These are phyloP conservation scores for Dicorynia guianensis DNA, from an alignment of 306 rosid genomes.

Conservation along the genomic window DNA sequence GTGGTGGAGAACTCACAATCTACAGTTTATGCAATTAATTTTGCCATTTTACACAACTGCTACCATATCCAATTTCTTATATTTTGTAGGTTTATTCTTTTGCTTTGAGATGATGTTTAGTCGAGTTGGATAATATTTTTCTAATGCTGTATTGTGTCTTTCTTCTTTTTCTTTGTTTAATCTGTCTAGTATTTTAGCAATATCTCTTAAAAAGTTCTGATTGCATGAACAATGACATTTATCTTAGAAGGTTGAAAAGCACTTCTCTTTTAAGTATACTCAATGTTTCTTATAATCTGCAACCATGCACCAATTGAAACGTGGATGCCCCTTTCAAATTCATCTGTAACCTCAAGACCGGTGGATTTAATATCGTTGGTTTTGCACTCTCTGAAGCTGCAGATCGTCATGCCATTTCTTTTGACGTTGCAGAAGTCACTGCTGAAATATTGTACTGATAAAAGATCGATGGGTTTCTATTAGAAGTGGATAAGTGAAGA, in stretches of 20 bases:
- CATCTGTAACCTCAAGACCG: too few species aligned
- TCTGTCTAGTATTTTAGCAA: slow-evolving; percentile 20
- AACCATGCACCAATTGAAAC: too few species aligned
- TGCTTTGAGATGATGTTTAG: slow-evolving; percentile 40
- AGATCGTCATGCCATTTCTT: too few species aligned
- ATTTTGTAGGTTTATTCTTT: slow-evolving; percentile 59
- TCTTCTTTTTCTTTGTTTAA: neutral
- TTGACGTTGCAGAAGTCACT: too few species aligned
- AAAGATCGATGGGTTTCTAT: too few species aligned
- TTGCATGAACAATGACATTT: slow-evolving; percentile 3
- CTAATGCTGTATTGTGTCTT: slow-evolving; percentile 41
- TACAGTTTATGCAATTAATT: slow-evolving; percentile 46
- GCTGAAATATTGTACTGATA: too few species aligned
- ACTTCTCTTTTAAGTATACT: neutral
- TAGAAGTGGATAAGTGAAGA: too few species aligned
- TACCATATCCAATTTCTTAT: slow-evolving; percentile 57
- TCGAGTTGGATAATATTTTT: slow-evolving; percentile 45
- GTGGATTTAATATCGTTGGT: too few species aligned
- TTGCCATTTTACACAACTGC: slow-evolving; percentile 40
- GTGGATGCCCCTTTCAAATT: too few species aligned
- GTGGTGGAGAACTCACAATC: slow-evolving; percentile 41
- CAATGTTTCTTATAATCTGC: too few species aligned
- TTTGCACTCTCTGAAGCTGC: too few species aligned
- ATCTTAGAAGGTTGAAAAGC: neutral
- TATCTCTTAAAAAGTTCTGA: slow-evolving; percentile 17